Evolutionary conservation across 306 rosid species (phyloP).

Genomic region (Castanospermum australe): DNA sequence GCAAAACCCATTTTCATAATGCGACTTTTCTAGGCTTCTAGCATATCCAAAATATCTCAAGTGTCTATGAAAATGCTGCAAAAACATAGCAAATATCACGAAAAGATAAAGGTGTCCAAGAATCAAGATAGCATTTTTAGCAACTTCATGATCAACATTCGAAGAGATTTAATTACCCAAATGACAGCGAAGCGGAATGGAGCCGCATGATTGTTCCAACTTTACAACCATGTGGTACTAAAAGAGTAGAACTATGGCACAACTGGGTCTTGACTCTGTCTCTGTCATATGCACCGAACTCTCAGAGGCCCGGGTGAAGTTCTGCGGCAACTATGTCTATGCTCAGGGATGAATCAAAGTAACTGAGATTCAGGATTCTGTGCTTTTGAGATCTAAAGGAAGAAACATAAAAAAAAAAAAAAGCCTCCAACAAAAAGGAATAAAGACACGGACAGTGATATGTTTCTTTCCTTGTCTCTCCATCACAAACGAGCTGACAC

Average conservation of each 20-base stretch:
- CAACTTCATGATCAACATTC: background rate
- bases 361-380: constrained; percentile 19
- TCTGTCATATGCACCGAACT: background rate
- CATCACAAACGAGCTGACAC: background rate
- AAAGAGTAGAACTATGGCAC: background rate
- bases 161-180: constrained; percentile 27
- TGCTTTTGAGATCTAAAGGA: constrained; percentile 36
- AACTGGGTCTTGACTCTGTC: background rate
- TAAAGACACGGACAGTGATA: background rate
- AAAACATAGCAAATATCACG: constrained; percentile 4
- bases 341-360: background rate
- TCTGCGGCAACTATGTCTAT: background rate
- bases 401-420: background rate
- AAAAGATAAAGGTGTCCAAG: background rate
- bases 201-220: constrained; percentile 17
- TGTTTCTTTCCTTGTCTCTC: background rate
- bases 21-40: background rate
- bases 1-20: constrained; percentile 15
- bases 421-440: background rate
- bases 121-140: constrained; percentile 29
- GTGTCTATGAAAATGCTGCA: background rate
- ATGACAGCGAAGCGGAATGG: constrained; percentile 25
- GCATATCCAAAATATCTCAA: background rate
- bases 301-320: background rate
- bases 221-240: constrained; percentile 5